Evolutionary conservation across 192 early-diverging fungal species (phyloP), one percentile per base, ranked within the genome.

Genomic region (Spinellus fusiger): DNA sequence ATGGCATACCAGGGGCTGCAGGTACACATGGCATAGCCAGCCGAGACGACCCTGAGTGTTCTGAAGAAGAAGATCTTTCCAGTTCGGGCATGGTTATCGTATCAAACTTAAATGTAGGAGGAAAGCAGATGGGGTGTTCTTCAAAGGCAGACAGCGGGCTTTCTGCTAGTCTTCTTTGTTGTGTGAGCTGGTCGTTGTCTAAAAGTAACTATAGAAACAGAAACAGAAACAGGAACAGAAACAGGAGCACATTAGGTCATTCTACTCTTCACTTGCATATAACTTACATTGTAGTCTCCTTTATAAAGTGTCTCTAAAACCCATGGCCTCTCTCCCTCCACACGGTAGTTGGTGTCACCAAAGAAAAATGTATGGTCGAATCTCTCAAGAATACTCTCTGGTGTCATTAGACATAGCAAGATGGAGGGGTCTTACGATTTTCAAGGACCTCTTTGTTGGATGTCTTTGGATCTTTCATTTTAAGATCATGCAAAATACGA

Each of bases 71-170:
- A 20, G 61, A 37, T 22, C 29, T n/a, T 26, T 52, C 33, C 5
- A 62, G n/a, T 5, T 25, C 47, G 1, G 47, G 35, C 26, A 46
- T 34, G 16, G 46, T 63, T 27, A 80, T 69, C 26, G 61, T 32
- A 66, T 93, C 89, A 68, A 86, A 87, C 67, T 93, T 93, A 74
- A 89, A 93, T 3, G 89, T 88, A 0, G 91, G 91, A n/a, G 69
- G 70, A 59, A 93, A 93, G 0, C 46, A 64, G 48, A 93, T 80
- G 1, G 79, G 73, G 10, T 76, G 78, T 62, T 93, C 91, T 23
- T 83, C 53, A 66, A 89, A 93, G 12, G 71, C 79, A 0, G 35
- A 28, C 28, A 74, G 32, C 29, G 59, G 59, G 16, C 31, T 56
- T 0, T 29, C 22, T 6, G 46, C 54, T 25, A 16, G 54, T 31